Evolutionary conservation across 495 filamentous ascomycete species (phyloP).

Genomic region (Xylaria castorea): DNA sequence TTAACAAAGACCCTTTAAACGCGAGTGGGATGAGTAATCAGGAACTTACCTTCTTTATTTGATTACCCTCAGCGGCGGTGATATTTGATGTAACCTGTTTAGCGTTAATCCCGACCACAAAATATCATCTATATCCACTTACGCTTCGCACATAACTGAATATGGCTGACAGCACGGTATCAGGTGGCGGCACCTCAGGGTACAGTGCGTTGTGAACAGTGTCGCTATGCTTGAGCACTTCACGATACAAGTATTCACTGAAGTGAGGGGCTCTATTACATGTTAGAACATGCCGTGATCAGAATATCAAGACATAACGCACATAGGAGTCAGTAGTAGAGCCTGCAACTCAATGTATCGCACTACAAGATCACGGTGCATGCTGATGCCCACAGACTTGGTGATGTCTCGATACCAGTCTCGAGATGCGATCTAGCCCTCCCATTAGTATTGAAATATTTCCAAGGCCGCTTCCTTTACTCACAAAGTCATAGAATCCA

Average conservation of each 20-base stretch:
- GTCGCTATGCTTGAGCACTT: conserved; percentile 76
- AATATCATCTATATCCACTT: not conserved
- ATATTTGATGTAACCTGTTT: conserved; percentile 65
- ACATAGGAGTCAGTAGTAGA: conserved; percentile 62
- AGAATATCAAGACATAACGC: conserved; percentile 31
- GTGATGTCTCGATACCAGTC: conserved; percentile 89
- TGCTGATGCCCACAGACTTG: conserved; percentile 73
- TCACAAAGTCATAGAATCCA: conserved; percentile 85
- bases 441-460: not conserved
- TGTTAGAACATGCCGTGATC: conserved; percentile 41
- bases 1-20: not conserved
- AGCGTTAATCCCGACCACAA: not conserved
- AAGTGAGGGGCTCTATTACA: conserved; percentile 86
- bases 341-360: conserved; percentile 90
- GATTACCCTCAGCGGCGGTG: conserved; percentile 81
- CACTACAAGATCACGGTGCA: conserved; percentile 78
- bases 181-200: conserved; percentile 70
- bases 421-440: conserved; percentile 48
- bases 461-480: conserved; percentile 38
- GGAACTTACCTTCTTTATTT: conserved; percentile 69
- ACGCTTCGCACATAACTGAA: conserved; percentile 81
- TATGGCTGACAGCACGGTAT: conserved; percentile 72
- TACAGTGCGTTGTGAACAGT: conserved; percentile 82
- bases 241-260: conserved; percentile 91
- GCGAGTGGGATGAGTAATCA: not conserved